phyloP scores from a whole-genome alignment of 2,329 filamentous ascomycete genomes.

The Coniella lustricola region DNA sequence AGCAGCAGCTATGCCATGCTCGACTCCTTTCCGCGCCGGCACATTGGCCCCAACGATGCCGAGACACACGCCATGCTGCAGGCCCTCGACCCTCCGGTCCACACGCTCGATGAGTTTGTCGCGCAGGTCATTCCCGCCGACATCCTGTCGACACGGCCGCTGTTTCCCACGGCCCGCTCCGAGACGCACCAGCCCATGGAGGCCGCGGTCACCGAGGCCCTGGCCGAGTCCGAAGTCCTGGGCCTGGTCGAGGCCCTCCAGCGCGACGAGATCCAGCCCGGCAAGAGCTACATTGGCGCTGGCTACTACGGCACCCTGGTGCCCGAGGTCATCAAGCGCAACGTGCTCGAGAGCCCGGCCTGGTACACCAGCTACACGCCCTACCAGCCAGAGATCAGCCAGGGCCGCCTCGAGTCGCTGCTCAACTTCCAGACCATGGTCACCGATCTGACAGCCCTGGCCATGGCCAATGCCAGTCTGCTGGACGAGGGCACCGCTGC shows the following conservation, averaged over 20 bases:
- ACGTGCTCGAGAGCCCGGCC: conserved; percentile 83
- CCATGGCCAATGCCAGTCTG: conserved; percentile 84
- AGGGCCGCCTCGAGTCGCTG: conserved; percentile 84
- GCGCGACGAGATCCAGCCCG: conserved; percentile 30
- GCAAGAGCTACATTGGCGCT: conserved; percentile 70
- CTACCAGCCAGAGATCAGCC: conserved; percentile 95
- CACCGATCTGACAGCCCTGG: conserved; percentile 76
- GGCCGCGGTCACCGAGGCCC: conserved; percentile 31
- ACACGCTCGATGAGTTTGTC: conserved; percentile 74
- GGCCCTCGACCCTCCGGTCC: conserved; percentile 65
- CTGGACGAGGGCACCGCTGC: conserved; percentile 89
- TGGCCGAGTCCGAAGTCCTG: conserved; percentile 55
- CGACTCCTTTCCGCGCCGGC: conserved; percentile 69
- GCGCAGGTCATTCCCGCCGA: conserved; percentile 74
- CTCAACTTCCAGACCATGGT: conserved; percentile 96
- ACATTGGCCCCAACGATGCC: conserved; percentile 74
- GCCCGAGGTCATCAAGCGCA: conserved; percentile 85
- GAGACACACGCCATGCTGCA: conserved; percentile 74
- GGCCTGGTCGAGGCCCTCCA: conserved; percentile 28
- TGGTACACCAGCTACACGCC: conserved; percentile 99
- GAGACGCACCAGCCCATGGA: conserved; percentile 31
- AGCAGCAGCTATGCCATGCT: conserved; percentile 27
- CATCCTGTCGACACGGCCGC: conserved; percentile 61
- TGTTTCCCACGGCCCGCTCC: conserved; percentile 47
- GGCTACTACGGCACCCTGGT: conserved; percentile 86